Evolutionary conservation across 2,329 filamentous ascomycete genomes (phyloP), one percentile per base, ranked within the genome.

Genomic region (Fusarium napiforme): DNA sequence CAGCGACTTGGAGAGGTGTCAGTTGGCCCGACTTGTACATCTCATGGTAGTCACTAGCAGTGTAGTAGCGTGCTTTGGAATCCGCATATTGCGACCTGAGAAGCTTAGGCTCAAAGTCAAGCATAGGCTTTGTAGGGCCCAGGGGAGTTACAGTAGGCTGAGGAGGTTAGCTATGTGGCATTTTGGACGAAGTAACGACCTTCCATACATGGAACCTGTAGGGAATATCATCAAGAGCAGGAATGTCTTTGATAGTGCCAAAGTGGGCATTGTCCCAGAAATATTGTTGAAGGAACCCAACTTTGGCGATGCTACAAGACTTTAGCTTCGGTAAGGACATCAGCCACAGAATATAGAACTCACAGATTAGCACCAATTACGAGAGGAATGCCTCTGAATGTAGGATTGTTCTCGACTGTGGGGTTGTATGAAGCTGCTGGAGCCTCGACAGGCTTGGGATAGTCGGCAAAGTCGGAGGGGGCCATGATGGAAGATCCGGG

Each of bases 41-140:
- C 58, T 89, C 87, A 79, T 94, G 91, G 79, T 95, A 97, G 82
- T 97, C 94, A 18, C 88, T 87, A 30, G 91, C 88, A 7, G 93
- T 93, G 80, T 91, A 89, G 83, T 93, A 94, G 49, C 88, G 87
- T 21, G 84, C 85, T 9, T 81, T 75, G 18, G 84, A 78, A 49
- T 83, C 79, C 21, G 81, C 78, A 12, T 87, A 82, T 55, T 84
- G 83, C 16, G 81, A 81, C 50, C 80, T 78, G 53, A 82, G 80
- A 7, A 87, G 82, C 40, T 85, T 82, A 1, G 83, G 73, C 7
- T 82, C 84, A 40, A 88, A 81, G 8, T 82, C 80, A 7, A 86
- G 79, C 75, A 85, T 78, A 55, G 77, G 62, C 70, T 73, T 78
- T 32, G 81, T 79, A 23, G 83, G 75, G 18, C 83, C 75, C 12